Base-by-base conservation (phyloP, 2,329 filamentous ascomycete species). In the Ophiocordyceps sinensis region DNA sequence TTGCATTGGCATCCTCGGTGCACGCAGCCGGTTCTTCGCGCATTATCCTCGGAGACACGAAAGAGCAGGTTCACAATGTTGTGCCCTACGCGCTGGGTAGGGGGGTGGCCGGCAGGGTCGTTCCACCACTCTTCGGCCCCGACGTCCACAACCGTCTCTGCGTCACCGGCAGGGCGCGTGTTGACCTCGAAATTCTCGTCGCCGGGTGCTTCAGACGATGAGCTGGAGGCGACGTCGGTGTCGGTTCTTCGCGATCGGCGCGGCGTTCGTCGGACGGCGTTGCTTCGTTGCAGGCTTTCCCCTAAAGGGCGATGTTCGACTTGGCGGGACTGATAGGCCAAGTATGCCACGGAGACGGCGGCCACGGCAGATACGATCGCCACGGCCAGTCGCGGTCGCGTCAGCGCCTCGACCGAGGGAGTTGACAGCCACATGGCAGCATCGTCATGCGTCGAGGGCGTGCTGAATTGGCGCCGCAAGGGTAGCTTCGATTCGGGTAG, bases 1-100 rank as follows among this genome's bases (percentile, higher is more conserved):
- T 96, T 94, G 58, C 91, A 98, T 31, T 82, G 82, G 45, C 94
- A 93, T 12, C 91, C 89, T 12, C 89, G 75, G 58, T 98, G 91
- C 19, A 95, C 82, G 54, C 91, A 94, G 17, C 86, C 84, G 56
- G 91, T 89, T 40, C 85, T 74, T 42, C 81, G 77, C 1, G 88
- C 86, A 56, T 94, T 88, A 49, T 96, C 87, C 59, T 95, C 88
- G 0, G 88, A 93, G 37, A 96, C 93, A 44, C 88, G 77, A 56
- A 94, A 96, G 1, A 96, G 70, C 2, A 95, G 68, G 46, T 79
- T 85, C 37, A 93, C 81, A 38, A 94, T 78, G 45, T 87, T 88
- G 53, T 91, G 84, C 7, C 84, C 85, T 29, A 66, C 73, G 43
- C 69, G 67, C 45, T 68, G 67, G 28, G 64, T 56, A 28, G 64